Base-by-base conservation (phyloP, 345 rosid genomes). In the Trapa incisa region DNA sequence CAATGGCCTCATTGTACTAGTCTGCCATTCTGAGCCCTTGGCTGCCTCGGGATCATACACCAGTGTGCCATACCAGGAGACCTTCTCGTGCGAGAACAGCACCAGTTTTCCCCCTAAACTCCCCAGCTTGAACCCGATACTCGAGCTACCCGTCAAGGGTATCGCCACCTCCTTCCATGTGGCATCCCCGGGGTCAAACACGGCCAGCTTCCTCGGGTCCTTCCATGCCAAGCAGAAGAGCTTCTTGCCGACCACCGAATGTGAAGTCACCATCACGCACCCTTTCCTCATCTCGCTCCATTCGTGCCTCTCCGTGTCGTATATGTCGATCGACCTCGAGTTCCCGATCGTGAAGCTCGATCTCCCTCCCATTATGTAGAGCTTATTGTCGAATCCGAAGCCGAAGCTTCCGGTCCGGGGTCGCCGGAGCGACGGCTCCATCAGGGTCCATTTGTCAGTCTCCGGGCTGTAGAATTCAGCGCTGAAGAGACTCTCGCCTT, bases 141-240 rank as follows among this genome's bases (percentile, higher is more conserved):
- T 76, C 3, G 89, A 73, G 83, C 93, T 80, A 58, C 97, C 96
- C 0, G 91, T 74, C 66, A 89, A 72, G 0, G 99, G 99, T 65
- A 89, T 83, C 3, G 86, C 74, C 11, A 87, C 96, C 85, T 74
- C 78, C 78, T 80, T 83, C 99, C 99, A 91, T 0, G 91, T 80
- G 12, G 73, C 76, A 10, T 86, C 88, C 48, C 78, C 88, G 0
- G 84, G 84, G 52, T 89, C 74, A 70, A 89, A 86, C 58, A 94
- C 81, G 1, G 91, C 73, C 67, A 94, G 76, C 75, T 82, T 94
- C 79, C 97, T 67, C 76, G 89, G 92, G 78, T 85, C 85, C 67
- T 85, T 94, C 97, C 99, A 91, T 61, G 91, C 95, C 73, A 89
- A 82, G 67, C 99, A 94, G 76, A 76, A 91, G 71, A 94, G 89